Base-by-base conservation (phyloP, 176 grass and related monocot genomes). In the Luzula sylvatica region DNA sequence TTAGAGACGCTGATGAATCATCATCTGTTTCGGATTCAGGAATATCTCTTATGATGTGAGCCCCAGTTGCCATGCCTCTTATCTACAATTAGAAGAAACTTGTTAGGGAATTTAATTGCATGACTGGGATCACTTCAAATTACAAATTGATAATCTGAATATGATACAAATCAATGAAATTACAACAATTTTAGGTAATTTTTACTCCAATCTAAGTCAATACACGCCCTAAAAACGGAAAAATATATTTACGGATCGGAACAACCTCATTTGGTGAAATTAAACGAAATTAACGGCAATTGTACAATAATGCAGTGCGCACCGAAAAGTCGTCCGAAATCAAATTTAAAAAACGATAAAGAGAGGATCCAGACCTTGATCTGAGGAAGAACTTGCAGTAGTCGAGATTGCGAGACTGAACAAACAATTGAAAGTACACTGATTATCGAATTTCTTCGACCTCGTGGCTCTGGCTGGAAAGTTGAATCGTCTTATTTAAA, bases 341-440 rank as follows among this genome's bases (percentile, higher is more conserved):
- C 57, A 45, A 50, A 64, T 64, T 46, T 8, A 46, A 35, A 59
- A 59, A 23, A 40, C 14, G 5, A 5, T 20, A 62, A 47, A 8
- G 27, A 50, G 47, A 47, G 47, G 59, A 64, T 64, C 11, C 59
- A 45, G 16, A 64, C 59, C 59, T 64, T 64, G 59, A 64, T 64
- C 30, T 25, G 43, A 20, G 47, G 24, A 19, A 17, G 25, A 30
- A 64, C 3, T 8, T 11, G 20, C 9, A 18, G n/a, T 26, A 64
- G 8, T 20, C 30, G 7, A 35, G 30, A 35, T 35, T 35, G 30
- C 30, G 30, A 35, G 30, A 35, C 46, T 27, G 58, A 27, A 45
- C 22, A 44, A 63, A 63, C 28, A 43, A 63, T 15, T 29, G 25
- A 64, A 45, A 64, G 42, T 29, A 64, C 44, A 64, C 30, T 35